Conservation (phyloP, 805 yeast species). For the Zygosaccharomyces gambellarensis region DNA sequence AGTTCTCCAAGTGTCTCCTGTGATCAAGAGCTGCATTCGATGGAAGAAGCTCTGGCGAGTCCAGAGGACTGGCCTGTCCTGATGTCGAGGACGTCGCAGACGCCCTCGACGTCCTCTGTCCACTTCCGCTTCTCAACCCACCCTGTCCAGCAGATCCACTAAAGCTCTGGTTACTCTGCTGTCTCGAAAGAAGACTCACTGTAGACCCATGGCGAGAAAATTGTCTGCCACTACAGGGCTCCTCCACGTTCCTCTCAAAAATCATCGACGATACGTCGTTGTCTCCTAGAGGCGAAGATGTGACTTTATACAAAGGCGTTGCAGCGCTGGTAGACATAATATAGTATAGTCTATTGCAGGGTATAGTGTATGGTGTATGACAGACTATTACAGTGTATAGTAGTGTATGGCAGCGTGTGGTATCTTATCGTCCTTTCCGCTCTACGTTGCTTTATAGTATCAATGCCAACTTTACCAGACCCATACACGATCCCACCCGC, state of each 20-base stretch:
- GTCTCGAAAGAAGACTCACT: constrained; percentile 11
- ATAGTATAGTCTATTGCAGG: background rate
- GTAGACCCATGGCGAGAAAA: constrained; percentile 14
- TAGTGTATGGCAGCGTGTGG: no score
- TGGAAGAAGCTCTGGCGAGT: background rate
- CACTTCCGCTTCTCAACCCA: background rate
- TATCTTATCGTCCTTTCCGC: no score
- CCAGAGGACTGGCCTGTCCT: constrained; percentile 24
- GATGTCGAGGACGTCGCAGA: constrained; percentile 15
- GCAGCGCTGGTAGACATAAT: background rate
- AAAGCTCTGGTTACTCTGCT: constrained; percentile 9
- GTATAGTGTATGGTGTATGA: background rate
- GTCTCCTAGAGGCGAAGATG: constrained; percentile 15
- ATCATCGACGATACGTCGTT: constrained; percentile 40
- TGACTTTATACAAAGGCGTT: constrained; percentile 1
- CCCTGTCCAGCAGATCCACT: background rate
- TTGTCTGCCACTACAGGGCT: constrained; percentile 35
- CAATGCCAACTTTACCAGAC: no score
- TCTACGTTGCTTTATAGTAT: no score
- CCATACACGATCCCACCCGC: no score
- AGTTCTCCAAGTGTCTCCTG: constrained; percentile 52
- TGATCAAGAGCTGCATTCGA: constrained; percentile 25
- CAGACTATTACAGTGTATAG: no score
- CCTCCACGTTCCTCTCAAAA: constrained; percentile 66
- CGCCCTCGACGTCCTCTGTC: constrained; percentile 12